A percentile compares a stretch with the other conserved stretches of the same genome.
Conservation (phyloP, 192 early-diverging fungal species). For the Linnemannia exigua region DNA sequence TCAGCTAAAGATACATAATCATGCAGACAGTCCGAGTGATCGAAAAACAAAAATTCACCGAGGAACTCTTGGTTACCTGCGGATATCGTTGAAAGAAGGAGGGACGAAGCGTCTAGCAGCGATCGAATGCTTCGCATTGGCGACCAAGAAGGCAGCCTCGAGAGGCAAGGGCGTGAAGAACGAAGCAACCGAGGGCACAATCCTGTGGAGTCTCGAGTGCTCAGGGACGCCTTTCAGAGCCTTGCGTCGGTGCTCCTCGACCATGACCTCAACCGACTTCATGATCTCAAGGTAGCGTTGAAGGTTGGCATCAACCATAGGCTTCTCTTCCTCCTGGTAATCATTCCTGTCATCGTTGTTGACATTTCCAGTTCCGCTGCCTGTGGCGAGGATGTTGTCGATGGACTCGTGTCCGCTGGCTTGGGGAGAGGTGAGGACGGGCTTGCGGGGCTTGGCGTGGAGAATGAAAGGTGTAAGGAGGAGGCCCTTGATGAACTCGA, state of each 20-base stretch:
- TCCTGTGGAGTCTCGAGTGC: conserved; percentile 81
- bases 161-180: conserved; percentile 92
- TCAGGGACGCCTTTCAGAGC: conserved; percentile 65
- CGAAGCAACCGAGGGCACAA: conserved; percentile 84
- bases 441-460: conserved; percentile 70
- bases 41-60: not conserved
- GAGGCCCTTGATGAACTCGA: conserved; percentile 93
- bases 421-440: conserved; percentile 27
- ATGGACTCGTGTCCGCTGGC: conserved; percentile 20
- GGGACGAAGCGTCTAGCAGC: conserved; percentile 86
- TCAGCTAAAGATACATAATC: not conserved
- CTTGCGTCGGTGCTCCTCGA: conserved; percentile 68
- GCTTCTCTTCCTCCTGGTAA: conserved; percentile 51
- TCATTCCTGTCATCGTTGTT: conserved; percentile 40
- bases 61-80: conserved; percentile 57
- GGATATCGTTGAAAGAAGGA: conserved; percentile 94
- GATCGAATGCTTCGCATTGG: conserved; percentile 78
- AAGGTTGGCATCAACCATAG: conserved; percentile 68
- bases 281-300: conserved; percentile 87
- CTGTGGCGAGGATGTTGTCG: conserved; percentile 22
- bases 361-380: not conserved
- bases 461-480: conserved; percentile 91
- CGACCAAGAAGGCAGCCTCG: conserved; percentile 75
- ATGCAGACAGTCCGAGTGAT: not conserved
- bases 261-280: conserved; percentile 81